Percentiles rank a stretch among this genome's conserved stretches.
Conservation (phyloP, 139 green algal genomes). For the Pleodorina starrii region DNA sequence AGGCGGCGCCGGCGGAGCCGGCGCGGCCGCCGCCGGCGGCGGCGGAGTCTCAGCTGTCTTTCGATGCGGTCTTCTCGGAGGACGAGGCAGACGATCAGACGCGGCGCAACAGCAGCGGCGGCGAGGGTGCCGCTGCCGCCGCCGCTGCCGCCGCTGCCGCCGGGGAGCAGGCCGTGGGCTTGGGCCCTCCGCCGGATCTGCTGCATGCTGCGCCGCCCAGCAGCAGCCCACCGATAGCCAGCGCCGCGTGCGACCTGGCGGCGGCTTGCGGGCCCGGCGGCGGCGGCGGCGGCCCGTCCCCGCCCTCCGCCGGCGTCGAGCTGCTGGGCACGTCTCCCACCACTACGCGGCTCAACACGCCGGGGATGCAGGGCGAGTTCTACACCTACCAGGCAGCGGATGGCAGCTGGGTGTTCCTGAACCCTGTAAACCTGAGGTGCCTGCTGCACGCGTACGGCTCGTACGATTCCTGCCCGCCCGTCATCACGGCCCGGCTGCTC, state of each 20-base stretch:
- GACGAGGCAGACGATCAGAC: constrained; percentile 57
- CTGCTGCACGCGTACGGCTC: constrained; percentile 72
- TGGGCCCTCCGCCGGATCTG: background rate
- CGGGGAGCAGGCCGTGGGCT: background rate
- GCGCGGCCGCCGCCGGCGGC: background rate
- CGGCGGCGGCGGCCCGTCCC: background rate
- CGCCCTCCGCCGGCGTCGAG: background rate
- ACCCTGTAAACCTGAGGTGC: constrained; percentile 78
- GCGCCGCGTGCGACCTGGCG: background rate
- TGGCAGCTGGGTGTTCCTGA: constrained; percentile 86
- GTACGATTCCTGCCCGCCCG: constrained; percentile 69
- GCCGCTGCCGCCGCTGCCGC: too few relatives aligned
- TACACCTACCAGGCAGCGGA: constrained; percentile 71
- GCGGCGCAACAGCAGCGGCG: background rate
- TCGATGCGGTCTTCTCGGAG: constrained; percentile 69
- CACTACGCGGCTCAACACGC: constrained; percentile 51
- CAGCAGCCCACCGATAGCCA: background rate
- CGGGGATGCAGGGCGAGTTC: constrained; percentile 45
- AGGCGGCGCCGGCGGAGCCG: background rate
- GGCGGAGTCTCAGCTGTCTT: constrained; percentile 6
- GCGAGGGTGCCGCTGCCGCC: background rate
- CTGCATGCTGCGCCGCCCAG: background rate
- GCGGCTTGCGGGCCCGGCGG: background rate
- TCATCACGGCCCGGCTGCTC: constrained; percentile 71
- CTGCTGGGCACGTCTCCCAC: constrained; percentile 64